These are phyloP conservation scores for Scalesia atractyloides DNA, from an alignment of 129 eudicot species.

Conservation along the genomic window DNA sequence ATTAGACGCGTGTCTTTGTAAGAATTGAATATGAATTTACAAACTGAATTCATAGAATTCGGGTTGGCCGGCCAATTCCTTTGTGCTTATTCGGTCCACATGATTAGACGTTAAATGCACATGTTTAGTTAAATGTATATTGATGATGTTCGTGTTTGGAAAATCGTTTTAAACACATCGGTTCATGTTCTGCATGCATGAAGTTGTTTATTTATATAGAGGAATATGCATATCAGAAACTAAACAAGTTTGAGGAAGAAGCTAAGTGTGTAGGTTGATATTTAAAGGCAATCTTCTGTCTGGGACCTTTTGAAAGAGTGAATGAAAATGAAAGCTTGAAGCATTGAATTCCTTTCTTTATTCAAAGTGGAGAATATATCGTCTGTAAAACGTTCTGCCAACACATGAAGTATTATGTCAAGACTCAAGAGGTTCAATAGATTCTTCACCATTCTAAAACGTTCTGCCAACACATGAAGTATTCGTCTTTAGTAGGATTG, in stretches of 20 bases:
- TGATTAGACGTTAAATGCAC: background rate
- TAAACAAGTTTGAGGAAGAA: conserved; percentile 29
- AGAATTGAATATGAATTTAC: too few species aligned
- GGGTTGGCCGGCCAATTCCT: background rate
- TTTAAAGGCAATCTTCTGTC: conserved; percentile 19
- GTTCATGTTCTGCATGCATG: conserved; percentile 6
- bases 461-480: too few species aligned
- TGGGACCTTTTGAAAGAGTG: conserved; percentile 6
- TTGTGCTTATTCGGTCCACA: background rate
- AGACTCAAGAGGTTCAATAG: conserved; percentile 23
- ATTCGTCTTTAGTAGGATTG: too few species aligned
- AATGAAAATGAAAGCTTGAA: conserved; percentile 41
- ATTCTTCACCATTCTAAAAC: conserved; percentile 16
- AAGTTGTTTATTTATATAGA: background rate
- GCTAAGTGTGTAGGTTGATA: conserved; percentile 19
- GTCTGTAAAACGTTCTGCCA: conserved; percentile 27
- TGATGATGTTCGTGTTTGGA: background rate
- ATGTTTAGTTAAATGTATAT: background rate
- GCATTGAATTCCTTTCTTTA: conserved; percentile 43
- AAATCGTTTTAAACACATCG: background rate
- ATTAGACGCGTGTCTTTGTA: too few species aligned
- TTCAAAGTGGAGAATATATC: conserved; percentile 49
- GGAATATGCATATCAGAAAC: conserved; percentile 20
- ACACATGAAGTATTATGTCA: conserved; percentile 27
- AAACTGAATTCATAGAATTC: too few species aligned